Evolutionary conservation across 495 filamentous ascomycete genomes (phyloP).

Genomic region (Penicillium egyptiacum): DNA sequence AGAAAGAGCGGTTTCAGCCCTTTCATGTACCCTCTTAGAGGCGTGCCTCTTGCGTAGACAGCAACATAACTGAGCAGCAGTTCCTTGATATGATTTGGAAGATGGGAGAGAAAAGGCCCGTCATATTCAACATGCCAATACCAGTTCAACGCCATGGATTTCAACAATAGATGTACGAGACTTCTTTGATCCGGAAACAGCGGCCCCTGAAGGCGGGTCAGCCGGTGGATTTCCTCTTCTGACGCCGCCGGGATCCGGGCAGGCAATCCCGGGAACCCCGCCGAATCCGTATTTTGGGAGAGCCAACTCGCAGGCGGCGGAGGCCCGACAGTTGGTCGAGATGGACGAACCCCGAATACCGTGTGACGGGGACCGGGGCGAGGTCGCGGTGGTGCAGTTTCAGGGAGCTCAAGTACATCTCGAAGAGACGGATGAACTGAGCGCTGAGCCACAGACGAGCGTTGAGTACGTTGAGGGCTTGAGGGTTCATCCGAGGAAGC

Average conservation of each 20-base stretch:
- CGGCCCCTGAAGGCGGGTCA: conserved; percentile 44
- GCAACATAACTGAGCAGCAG: conserved; percentile 64
- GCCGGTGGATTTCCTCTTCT: conserved; percentile 29
- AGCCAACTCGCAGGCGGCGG: conserved; percentile 73
- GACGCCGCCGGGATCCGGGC: conserved; percentile 6
- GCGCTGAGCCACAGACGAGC: conserved; percentile 26
- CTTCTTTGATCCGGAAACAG: conserved; percentile 46
- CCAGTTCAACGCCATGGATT: conserved; percentile 67
- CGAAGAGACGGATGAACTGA: conserved; percentile 56
- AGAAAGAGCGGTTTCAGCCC: conserved; percentile 36
- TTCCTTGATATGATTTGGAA: conserved; percentile 62
- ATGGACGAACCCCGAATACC: conserved; percentile 40
- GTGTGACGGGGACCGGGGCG: conserved; percentile 49
- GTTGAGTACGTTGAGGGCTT: conserved; percentile 16
- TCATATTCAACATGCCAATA: conserved; percentile 65
- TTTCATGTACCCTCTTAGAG: conserved; percentile 21
- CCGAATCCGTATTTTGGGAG: conserved; percentile 23
- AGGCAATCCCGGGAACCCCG: not conserved
- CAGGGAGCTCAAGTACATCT: conserved; percentile 67
- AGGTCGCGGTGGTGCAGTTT: conserved; percentile 65
- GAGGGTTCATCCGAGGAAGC: conserved; percentile 20
- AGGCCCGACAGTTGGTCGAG: conserved; percentile 62
- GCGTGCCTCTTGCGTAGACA: conserved; percentile 46
- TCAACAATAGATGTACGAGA: conserved; percentile 58
- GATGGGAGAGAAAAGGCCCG: conserved; percentile 60